These are phyloP conservation scores for Eucalyptus victrix DNA, from an alignment of 345 rosid genomes.

Conservation along the genomic window DNA sequence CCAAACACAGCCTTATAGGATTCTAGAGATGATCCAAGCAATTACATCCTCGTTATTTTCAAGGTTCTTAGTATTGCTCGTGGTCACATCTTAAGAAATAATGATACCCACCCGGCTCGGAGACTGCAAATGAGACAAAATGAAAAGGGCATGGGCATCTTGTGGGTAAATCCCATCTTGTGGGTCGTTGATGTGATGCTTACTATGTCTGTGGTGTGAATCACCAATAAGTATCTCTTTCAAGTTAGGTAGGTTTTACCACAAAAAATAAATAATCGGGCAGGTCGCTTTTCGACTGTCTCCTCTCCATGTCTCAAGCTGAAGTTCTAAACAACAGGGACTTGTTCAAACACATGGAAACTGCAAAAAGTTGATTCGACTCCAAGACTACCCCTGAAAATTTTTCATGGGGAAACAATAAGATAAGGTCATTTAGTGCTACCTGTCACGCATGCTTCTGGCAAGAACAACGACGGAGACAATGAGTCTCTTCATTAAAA, in stretches of 20 bases:
- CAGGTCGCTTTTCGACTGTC: conserved; percentile 8
- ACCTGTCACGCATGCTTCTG: background rate
- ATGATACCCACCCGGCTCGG: background rate
- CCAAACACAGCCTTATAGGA: background rate
- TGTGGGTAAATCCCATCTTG: background rate
- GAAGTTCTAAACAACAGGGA: background rate
- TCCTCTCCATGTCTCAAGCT: conserved; percentile 3
- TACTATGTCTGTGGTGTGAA: background rate
- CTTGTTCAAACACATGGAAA: background rate
- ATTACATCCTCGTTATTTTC: background rate
- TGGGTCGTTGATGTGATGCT: background rate
- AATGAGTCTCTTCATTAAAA: background rate
- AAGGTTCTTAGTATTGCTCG: background rate
- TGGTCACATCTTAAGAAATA: background rate
- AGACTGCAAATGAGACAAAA: background rate
- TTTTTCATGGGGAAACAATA: background rate
- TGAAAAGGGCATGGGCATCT: background rate
- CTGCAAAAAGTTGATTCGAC: background rate
- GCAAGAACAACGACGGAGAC: background rate
- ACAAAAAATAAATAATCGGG: background rate
- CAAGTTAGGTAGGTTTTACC: background rate
- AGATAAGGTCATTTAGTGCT: background rate
- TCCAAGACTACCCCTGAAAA: background rate
- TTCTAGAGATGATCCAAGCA: background rate
- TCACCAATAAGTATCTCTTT: background rate